Base-by-base conservation (phyloP, 257 asterid species). In the Haberlea rhodopensis region DNA sequence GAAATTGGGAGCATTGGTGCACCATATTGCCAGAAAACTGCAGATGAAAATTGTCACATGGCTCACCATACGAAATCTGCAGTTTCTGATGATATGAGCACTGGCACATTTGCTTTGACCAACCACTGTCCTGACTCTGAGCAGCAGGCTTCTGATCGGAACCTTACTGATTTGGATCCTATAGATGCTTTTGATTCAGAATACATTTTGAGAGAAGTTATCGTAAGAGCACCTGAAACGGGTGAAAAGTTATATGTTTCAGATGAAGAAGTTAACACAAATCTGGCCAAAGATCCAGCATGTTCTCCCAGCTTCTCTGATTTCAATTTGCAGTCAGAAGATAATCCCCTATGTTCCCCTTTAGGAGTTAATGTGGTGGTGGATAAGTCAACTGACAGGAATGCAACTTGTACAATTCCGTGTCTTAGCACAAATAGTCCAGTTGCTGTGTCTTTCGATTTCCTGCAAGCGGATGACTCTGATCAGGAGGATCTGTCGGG, bases 301-400 rank as follows among this genome's bases (percentile, higher is more conserved):
- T 15, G 46, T 52, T 49, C 70, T 53, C 63, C 83, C 66, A 63
- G 63, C 71, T 43, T 69, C 43, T 67, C 73, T 72, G 68, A 43
- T 43, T 43, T 43, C 20, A 43, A 72, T 34, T 57, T 53, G 43
- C 78, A 69, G 67, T 37, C 65, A 11, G 79, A 65, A 32, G 70
- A 75, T 75, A 84, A 73, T 73, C 72, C 69, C 61, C 70, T 60
- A 19, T 70, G 63, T 60, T 60, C 31, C 64, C 77, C 72, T 73
- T 65, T 74, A 64, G 78, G 70, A 63, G 73, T 70, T 60, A 70
- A 73, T 28, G 57, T 53, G 65, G n/a, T n/a, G n/a, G 48, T 69
- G 63, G 77, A 70, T 76, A 80, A 56, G 57, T 52, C 66, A 65
- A 77, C 67, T 59, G 73, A 56, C 68, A 81, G 67, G 58, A 61